Evolutionary conservation across 345 rosid species (phyloP), one percentile per base, ranked within the genome.

Genomic region (Arabidopsis thaliana): DNA sequence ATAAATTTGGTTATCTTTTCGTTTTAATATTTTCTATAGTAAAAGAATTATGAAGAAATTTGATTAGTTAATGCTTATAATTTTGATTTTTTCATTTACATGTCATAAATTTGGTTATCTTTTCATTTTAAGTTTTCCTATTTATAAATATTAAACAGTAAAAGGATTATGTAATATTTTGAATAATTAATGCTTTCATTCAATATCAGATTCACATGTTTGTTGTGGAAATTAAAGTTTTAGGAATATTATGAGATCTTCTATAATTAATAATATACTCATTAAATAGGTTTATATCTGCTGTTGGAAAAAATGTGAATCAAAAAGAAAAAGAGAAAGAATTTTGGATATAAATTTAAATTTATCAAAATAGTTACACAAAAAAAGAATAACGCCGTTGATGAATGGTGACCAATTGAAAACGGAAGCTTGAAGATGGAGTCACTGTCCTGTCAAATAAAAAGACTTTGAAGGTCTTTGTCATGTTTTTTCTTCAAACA

Each of bases 401-500:
- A 2, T 41, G 32, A 50, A 55, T 45, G 49, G 46, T 49, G 73
- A 78, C 80, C 61, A 77, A 71, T 60, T 52, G 65, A 78, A 78
- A 78, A 72, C 73, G 69, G 78, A 60, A 78, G 62, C 69, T 67
- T 72, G 81, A 78, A 70, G 80, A 70, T 38, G 52, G 80, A 69
- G 75, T 70, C 80, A 34, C 24, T 70, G 65, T 70, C 77, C 4
- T 37, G 72, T 71, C 72, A 57, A 57, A 56, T 28, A 51, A 62
- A 65, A 65, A 36, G 65, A 71, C 76, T 57, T 78, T 65, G 11
- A 33, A 33, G 37, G 77, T 78, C 62, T 71, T 65, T 65, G 67
- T 77, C 76, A 57, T 65, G 36, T 63, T 62, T 76, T 70, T 34
- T 42, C 55, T 62, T n/a, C 2, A 5, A 34, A 5, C 20, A 16